Evolutionary conservation across 768 basidiomycete species (phyloP).

Genomic region (Trametes villosa): DNA sequence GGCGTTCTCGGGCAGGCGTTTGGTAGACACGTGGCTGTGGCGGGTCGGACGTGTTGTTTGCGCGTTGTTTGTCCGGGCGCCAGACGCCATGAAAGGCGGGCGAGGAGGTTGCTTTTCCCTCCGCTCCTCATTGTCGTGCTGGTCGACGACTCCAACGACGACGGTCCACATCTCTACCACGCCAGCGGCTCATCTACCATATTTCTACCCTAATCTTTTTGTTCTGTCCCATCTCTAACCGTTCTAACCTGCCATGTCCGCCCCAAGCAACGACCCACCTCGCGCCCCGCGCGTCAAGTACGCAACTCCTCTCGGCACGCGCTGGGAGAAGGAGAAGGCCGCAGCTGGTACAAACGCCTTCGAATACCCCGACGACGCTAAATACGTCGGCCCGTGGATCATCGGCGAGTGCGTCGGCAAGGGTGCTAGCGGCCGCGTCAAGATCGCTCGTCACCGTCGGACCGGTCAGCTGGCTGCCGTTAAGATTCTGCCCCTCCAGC

Average conservation of each 20-base stretch:
- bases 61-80: conserved; percentile 26
- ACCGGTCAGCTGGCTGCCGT: conserved; percentile 94
- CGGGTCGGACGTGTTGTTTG: conserved; percentile 24
- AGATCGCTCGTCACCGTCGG: conserved; percentile 84
- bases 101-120: conserved; percentile 16
- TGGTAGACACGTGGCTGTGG: conserved; percentile 20
- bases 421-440: conserved; percentile 92
- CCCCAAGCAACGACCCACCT: conserved; percentile 54
- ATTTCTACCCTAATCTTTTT: conserved; percentile 4
- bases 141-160: conserved; percentile 20
- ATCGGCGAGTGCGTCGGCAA: conserved; percentile 94
- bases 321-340: conserved; percentile 88
- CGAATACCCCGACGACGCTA: conserved; percentile 85
- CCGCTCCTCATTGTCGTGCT: conserved; percentile 18
- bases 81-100: conserved; percentile 11
- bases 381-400: conserved; percentile 88
- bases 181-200: conserved; percentile 1
- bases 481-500: conserved; percentile 90
- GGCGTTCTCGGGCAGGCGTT: not conserved
- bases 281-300: conserved; percentile 76
- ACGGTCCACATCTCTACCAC: conserved; percentile 9
- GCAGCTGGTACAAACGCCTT: conserved; percentile 76
- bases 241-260: conserved; percentile 14
- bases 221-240: conserved; percentile 1
- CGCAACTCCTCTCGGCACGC: conserved; percentile 70